These are phyloP conservation scores for Protomyces gravidus DNA, from an alignment of 1,139 yeast genomes.

Conservation along the genomic window DNA sequence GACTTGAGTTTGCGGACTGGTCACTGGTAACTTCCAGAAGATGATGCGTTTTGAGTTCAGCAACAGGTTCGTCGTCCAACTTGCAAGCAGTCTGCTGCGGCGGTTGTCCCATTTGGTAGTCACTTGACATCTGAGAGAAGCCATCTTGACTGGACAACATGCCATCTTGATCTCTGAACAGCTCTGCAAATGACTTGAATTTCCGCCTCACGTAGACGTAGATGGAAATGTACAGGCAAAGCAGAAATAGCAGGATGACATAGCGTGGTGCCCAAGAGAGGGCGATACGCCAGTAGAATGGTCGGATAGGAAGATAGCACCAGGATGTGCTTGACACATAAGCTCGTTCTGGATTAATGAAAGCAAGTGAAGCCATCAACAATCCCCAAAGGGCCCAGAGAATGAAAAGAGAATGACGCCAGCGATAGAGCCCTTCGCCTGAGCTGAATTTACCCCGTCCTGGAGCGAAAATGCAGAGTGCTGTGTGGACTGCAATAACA, in stretches of 20 bases:
- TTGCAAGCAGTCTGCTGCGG: neutral
- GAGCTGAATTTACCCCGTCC: constrained; percentile 45
- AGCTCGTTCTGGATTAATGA: constrained; percentile 39
- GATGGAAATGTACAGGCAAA: constrained; percentile 63
- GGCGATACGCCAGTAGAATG: constrained; percentile 69
- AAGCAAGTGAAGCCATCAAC: constrained; percentile 69
- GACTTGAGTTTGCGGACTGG: neutral
- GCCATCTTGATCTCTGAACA: constrained; percentile 2
- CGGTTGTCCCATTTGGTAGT: neutral
- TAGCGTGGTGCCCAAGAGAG: constrained; percentile 83
- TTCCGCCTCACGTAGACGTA: constrained; percentile 60
- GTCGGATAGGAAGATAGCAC: constrained; percentile 69
- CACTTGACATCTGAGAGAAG: neutral
- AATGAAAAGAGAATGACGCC: constrained; percentile 57
- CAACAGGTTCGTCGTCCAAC: neutral
- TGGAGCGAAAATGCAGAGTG: constrained; percentile 65
- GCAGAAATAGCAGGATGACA: constrained; percentile 57
- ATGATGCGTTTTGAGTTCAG: constrained; percentile 3
- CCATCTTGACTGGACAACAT: neutral
- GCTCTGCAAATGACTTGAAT: constrained; percentile 15
- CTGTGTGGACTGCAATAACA: constrained; percentile 79
- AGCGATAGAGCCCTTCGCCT: constrained; percentile 50
- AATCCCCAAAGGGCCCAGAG: constrained; percentile 60
- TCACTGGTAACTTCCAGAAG: neutral
- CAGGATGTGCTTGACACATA: constrained; percentile 36